Conservation (phyloP, 2,329 filamentous ascomycete genomes). For the Blumeria hordei region DNA sequence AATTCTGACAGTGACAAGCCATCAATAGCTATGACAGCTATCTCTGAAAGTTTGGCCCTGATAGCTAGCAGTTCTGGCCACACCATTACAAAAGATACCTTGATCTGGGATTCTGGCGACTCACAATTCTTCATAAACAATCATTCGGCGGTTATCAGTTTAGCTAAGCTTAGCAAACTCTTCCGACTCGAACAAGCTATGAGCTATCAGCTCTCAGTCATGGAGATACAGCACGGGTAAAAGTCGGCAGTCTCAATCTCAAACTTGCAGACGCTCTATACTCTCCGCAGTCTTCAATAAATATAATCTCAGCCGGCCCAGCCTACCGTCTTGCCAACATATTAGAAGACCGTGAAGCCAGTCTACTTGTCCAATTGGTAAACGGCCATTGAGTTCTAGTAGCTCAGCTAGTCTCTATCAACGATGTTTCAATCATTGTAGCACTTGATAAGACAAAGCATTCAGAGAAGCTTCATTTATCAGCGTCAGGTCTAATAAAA, state of each 20-base stretch:
- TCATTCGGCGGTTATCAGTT: neutral
- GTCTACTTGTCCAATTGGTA: neutral
- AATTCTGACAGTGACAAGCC: neutral
- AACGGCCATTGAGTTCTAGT: neutral
- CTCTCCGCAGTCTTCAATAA: neutral
- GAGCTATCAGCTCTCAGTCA: neutral
- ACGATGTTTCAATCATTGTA: neutral
- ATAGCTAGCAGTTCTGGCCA: neutral
- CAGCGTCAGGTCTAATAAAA: neutral
- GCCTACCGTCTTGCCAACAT: neutral
- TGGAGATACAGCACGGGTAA: neutral
- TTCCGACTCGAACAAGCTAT: neutral
- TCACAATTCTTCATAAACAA: neutral
- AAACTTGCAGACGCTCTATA: neutral
- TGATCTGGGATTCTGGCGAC: neutral
- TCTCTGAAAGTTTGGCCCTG: neutral
- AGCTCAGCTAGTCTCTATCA: neutral
- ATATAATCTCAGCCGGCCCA: neutral
- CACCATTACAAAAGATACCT: neutral
- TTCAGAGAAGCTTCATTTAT: too few relatives aligned
- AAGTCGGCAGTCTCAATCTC: neutral
- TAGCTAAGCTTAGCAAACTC: neutral
- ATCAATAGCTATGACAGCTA: neutral
- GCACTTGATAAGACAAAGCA: too few relatives aligned
- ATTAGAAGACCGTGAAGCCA: neutral